phyloP scores from a whole-genome alignment of 1,139 yeast genomes.

The Spencermartinsiella ligniputridi region DNA sequence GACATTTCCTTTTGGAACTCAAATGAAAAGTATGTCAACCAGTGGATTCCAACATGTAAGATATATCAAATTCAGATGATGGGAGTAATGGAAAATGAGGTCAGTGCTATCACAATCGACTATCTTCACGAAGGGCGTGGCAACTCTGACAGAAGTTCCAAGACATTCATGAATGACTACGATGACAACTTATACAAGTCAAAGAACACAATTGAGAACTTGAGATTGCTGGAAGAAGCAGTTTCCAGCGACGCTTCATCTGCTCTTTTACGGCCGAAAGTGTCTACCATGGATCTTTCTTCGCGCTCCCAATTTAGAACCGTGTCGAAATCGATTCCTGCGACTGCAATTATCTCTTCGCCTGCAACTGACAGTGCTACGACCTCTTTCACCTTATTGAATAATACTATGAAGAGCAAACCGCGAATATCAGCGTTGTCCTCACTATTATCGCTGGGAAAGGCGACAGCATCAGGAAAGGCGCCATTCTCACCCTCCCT shows the following conservation, averaged over 20 bases:
- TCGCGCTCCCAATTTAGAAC: slow-evolving; percentile 9
- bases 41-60: slow-evolving; percentile 91
- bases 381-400: slow-evolving; percentile 16
- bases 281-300: slow-evolving; percentile 13
- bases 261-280: slow-evolving; percentile 19
- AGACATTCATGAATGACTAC: slow-evolving; percentile 55
- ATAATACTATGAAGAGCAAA: slow-evolving; percentile 19
- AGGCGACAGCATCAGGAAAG: background rate
- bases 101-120: slow-evolving; percentile 59
- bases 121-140: slow-evolving; percentile 38
- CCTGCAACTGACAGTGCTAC: slow-evolving; percentile 15
- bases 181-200: slow-evolving; percentile 43
- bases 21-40: slow-evolving; percentile 41
- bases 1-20: slow-evolving; percentile 82
- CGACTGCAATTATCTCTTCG: slow-evolving; percentile 23
- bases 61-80: slow-evolving; percentile 96
- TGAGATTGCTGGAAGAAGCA: slow-evolving; percentile 24
- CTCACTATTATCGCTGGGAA: slow-evolving; percentile 15
- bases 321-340: slow-evolving; percentile 20
- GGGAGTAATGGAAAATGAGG: slow-evolving; percentile 93
- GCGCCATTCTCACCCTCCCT: background rate
- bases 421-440: slow-evolving; percentile 22
- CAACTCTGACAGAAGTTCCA: slow-evolving; percentile 31
- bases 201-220: slow-evolving; percentile 20
- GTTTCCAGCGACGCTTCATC: slow-evolving; percentile 20